Conservation (phyloP, 176 grass and related monocot genomes). For the Rhynchospora pubera region DNA sequence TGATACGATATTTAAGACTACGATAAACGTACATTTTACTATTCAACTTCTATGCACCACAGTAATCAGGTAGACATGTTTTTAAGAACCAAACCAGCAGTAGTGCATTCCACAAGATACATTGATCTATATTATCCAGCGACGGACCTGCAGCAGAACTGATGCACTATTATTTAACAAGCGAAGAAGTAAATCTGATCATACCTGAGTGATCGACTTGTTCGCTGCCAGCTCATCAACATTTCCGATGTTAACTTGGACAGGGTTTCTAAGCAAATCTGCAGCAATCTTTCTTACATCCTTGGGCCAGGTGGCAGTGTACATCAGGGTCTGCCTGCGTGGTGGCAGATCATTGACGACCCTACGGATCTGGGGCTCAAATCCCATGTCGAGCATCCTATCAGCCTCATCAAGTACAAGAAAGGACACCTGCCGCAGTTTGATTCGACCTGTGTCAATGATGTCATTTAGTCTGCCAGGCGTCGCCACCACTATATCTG, state of each 20-base stretch:
- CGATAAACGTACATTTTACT: too few relatives aligned
- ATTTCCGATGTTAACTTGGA: slow-evolving; percentile 90
- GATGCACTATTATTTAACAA: slow-evolving; percentile 8
- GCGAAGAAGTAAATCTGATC: background rate
- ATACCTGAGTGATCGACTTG: slow-evolving; percentile 97
- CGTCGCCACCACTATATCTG: slow-evolving; percentile 91
- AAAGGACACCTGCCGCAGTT: slow-evolving; percentile 74
- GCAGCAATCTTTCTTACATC: slow-evolving; percentile 92
- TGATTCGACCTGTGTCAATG: slow-evolving; percentile 89
- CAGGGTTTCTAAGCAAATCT: slow-evolving; percentile 86
- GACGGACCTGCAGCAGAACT: background rate
- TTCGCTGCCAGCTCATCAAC: slow-evolving; percentile 91
- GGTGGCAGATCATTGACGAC: slow-evolving; percentile 85
- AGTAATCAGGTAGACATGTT: background rate
- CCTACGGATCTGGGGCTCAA: slow-evolving; percentile 92
- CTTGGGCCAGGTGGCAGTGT: slow-evolving; percentile 97
- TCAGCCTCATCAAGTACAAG: slow-evolving; percentile 98
- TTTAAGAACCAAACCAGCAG: background rate
- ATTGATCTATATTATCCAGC: background rate
- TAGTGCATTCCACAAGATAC: background rate
- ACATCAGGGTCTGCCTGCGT: slow-evolving; percentile 91
- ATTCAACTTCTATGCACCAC: background rate
- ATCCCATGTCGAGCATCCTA: slow-evolving; percentile 98
- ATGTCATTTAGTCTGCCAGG: slow-evolving; percentile 98
- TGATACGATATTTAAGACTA: too few relatives aligned